phyloP scores from a whole-genome alignment of 2,329 filamentous ascomycete species.

The Ophiostoma triangulosporum region DNA sequence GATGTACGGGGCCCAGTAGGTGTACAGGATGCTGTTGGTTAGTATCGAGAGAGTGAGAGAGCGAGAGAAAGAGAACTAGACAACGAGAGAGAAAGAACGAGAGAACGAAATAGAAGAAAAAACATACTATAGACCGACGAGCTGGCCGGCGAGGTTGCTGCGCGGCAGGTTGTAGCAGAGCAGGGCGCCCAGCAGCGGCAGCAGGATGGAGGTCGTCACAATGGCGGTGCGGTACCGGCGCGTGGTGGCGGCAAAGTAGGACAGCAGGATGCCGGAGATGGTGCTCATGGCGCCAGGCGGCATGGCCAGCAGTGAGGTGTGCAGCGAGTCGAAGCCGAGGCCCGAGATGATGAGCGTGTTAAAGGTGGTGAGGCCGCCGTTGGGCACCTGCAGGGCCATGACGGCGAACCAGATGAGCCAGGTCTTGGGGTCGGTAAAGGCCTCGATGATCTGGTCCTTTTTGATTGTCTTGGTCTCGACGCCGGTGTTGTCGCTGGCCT shows the following conservation, averaged over 20 bases:
- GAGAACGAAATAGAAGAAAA: not conserved
- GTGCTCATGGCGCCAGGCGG: conserved; percentile 12
- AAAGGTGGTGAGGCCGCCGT: conserved; percentile 11
- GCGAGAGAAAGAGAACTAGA: not conserved
- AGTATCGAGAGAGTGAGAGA: not conserved
- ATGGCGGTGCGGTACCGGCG: conserved; percentile 14
- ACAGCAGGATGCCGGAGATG: conserved; percentile 13
- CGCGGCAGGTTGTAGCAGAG: conserved; percentile 21
- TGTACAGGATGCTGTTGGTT: conserved; percentile 11
- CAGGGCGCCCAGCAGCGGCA: conserved; percentile 22
- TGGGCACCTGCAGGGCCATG: conserved; percentile 14
- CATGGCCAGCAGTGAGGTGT: conserved; percentile 10
- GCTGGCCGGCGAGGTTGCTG: conserved; percentile 14
- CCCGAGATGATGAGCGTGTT: conserved; percentile 10
- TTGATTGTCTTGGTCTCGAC: conserved; percentile 14
- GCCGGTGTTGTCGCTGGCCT: conserved; percentile 16
- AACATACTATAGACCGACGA: conserved; percentile 14
- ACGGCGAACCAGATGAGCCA: conserved; percentile 16
- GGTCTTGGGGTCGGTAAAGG: conserved; percentile 13
- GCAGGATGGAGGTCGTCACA: conserved; percentile 20
- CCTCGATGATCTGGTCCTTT: conserved; percentile 14
- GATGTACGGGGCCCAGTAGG: conserved; percentile 15
- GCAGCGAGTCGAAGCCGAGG: conserved; percentile 8
- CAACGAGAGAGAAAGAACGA: not conserved
- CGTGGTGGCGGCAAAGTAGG: conserved; percentile 10